These are phyloP conservation scores for Paramecium sexaurelia DNA, from an alignment of 73 alveolate genomes.

Conservation along the genomic window DNA sequence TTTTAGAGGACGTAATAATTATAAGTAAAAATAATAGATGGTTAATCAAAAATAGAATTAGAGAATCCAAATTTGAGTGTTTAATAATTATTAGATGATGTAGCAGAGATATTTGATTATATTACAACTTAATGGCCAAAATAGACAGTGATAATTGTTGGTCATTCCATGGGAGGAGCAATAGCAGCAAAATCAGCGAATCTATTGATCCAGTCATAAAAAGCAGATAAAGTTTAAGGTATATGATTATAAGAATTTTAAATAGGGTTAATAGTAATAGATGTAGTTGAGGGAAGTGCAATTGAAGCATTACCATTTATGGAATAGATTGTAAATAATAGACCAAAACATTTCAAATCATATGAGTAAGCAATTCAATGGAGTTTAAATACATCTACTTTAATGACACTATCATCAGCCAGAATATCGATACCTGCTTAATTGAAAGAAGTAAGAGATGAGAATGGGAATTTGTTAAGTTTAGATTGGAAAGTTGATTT, in stretches of 20 bases:
- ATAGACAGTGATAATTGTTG: conserved; percentile 59
- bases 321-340: conserved; percentile 90
- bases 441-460: conserved; percentile 71
- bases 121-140: conserved; percentile 73
- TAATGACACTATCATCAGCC: conserved; percentile 92
- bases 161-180: conserved; percentile 97
- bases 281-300: conserved; percentile 99
- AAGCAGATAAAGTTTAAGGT: conserved; percentile 72
- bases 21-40: conserved; percentile 58
- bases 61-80: conserved; percentile 73
- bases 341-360: conserved; percentile 89
- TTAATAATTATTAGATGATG: conserved; percentile 81
- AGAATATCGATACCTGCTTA: conserved; percentile 91
- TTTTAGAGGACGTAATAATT: conserved; percentile 92
- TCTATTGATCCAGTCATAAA: conserved; percentile 66
- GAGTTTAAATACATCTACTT: conserved; percentile 79
- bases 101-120: conserved; percentile 81
- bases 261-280: conserved; percentile 89
- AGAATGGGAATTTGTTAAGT: conserved; percentile 66
- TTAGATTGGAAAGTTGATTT: conserved; percentile 92
- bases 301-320: conserved; percentile 97
- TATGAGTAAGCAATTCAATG: conserved; percentile 89
- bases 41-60: conserved; percentile 5
- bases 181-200: conserved; percentile 90
- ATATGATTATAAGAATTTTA: not conserved